Evolutionary conservation across 345 rosid genomes (phyloP), one percentile per base, ranked within the genome.

Genomic region (Nasturtium officinale): DNA sequence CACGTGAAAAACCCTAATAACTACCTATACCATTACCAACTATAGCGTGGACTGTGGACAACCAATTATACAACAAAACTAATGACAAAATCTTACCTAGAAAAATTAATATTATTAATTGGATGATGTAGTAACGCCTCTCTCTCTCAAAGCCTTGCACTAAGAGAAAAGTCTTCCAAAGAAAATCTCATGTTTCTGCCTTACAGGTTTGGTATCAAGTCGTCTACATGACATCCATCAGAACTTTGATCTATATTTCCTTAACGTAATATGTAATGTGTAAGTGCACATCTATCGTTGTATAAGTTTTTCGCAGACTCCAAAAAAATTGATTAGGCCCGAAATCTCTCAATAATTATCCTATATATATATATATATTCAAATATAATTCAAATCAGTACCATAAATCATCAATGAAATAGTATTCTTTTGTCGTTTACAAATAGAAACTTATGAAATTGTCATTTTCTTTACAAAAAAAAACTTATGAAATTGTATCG

Each of bases 71-170:
- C 40, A 59, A 35, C 45, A 58, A 10, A 33, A 20, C 3, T 5
- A 33, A 18, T 18, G 28, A 55, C 26, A 52, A 69, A 43, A 13
- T 69, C 46, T 69, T 15, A 45, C 72, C 13, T 2, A 1, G 23
- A 56, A 18, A 18, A 12, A 13, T 29, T 7, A 16, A 55, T n/a
- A n/a, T 42, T 18, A 56, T 18, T 16, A 15, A 45, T 30, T 57
- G 25, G 13, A 30, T 57, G 45, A 43, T 57, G 25, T 45, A 57
- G 25, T 45, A 57, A 45, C 12, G 16, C 7, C 23, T 26, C 43
- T 30, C 12, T 67, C 30, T 32, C 73, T 45, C 65, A 58, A 33
- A 57, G 65, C 56, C 55, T 69, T 42, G 54, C 56, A 45, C 17
- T 30, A 9, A 9, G 7, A 25, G 30, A 43, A 56, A 69, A 69